Evolutionary conservation across 23 red algal species (phyloP).

Genomic region (Chondrus crispus): DNA sequence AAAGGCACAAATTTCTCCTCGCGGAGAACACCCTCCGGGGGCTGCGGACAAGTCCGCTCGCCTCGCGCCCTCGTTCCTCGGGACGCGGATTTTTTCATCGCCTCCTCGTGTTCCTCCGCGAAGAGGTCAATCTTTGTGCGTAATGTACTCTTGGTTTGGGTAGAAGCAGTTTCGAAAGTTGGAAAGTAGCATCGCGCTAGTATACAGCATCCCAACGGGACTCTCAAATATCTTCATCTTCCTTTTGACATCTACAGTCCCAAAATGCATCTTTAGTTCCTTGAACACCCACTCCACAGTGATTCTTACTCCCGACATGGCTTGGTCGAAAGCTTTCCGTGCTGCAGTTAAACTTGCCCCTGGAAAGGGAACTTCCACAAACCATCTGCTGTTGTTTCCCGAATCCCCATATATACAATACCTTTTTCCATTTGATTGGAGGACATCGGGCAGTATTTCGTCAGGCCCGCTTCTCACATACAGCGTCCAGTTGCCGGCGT

Average conservation of each 20-base stretch:
- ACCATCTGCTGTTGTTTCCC: neutral
- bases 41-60: neutral
- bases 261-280: neutral
- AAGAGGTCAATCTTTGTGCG: neutral
- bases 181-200: neutral
- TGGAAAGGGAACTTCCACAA: neutral
- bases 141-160: slow-evolving; percentile 12
- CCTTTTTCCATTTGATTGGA: neutral
- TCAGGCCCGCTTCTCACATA: neutral
- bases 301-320: neutral
- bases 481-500: neutral
- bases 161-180: slow-evolving; percentile 17
- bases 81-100: neutral
- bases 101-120: neutral
- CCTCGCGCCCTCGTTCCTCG: neutral
- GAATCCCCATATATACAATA: neutral
- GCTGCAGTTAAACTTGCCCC: neutral
- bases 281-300: slow-evolving; percentile 15
- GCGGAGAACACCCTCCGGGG: too few relatives aligned
- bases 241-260: neutral
- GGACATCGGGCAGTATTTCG: neutral
- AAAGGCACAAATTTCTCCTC: neutral
- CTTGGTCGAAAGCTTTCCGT: neutral
- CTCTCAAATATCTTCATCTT: slow-evolving; percentile 23
- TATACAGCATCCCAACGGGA: slow-evolving; percentile 14